Evolutionary conservation across 2,329 filamentous ascomycete species (phyloP).

Genomic region (Aspergillus fumigatiaffinis): DNA sequence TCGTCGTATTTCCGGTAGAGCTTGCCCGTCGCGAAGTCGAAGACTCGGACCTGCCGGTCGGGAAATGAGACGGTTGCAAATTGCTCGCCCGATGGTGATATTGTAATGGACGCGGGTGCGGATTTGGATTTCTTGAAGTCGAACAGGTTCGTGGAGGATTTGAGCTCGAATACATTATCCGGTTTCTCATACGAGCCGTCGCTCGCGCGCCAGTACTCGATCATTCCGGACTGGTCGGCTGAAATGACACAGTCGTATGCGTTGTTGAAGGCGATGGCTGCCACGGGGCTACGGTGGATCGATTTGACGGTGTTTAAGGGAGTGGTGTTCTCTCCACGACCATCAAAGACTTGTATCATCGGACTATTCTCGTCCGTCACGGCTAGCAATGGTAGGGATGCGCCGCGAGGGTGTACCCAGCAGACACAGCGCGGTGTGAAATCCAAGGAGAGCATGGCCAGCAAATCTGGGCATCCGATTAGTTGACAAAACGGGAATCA

Average conservation of each 20-base stretch:
- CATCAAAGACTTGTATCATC: constrained; percentile 80
- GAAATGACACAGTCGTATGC: constrained; percentile 87
- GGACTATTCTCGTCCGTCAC: constrained; percentile 72
- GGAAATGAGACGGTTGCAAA: constrained; percentile 90
- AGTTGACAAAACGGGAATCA: not conserved
- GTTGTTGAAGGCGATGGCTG: constrained; percentile 85
- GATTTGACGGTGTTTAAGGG: constrained; percentile 73
- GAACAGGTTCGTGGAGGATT: constrained; percentile 90
- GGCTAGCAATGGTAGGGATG: constrained; percentile 81
- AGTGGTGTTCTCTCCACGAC: constrained; percentile 72
- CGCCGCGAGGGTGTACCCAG: constrained; percentile 85
- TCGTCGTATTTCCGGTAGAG: constrained; percentile 93
- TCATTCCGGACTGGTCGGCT: constrained; percentile 82
- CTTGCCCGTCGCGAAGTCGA: constrained; percentile 87
- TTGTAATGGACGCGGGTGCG: constrained; percentile 71
- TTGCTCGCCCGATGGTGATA: constrained; percentile 80
- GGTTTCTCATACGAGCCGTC: constrained; percentile 82
- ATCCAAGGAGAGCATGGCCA: constrained; percentile 76
- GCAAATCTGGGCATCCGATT: constrained; percentile 55
- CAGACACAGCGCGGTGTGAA: constrained; percentile 75
- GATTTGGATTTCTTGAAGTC: constrained; percentile 97
- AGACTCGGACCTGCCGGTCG: constrained; percentile 86
- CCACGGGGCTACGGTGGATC: constrained; percentile 77
- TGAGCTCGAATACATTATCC: constrained; percentile 84
- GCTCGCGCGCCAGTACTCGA: constrained; percentile 88